Evolutionary conservation across 805 yeast genomes (phyloP).

Genomic region (Kluyveromyces starmeri): DNA sequence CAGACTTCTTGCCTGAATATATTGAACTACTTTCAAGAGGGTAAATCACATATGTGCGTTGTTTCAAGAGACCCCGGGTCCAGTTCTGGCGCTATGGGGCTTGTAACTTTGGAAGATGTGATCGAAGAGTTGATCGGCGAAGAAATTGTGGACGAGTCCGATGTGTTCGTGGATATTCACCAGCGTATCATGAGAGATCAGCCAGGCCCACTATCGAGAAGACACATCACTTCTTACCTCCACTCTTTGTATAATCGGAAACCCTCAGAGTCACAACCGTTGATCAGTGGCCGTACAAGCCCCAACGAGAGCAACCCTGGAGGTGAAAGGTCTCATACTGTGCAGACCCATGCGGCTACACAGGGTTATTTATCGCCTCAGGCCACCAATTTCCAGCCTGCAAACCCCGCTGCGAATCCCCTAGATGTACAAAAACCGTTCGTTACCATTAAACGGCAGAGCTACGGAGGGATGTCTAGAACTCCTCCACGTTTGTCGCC

Average conservation of each 20-base stretch:
- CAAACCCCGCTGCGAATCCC: conserved; percentile 63
- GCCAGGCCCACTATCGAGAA: conserved; percentile 67
- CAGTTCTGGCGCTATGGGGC: conserved; percentile 79
- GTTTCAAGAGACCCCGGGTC: conserved; percentile 82
- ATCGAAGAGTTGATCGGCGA: conserved; percentile 97
- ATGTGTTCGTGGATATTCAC: conserved; percentile 85
- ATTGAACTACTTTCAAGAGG: conserved; percentile 93
- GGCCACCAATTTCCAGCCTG: conserved; percentile 20
- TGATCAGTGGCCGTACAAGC: no score
- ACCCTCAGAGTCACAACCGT: conserved; percentile 16
- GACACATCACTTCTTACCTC: conserved; percentile 60
- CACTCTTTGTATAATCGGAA: conserved; percentile 47
- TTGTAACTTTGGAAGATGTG: conserved; percentile 91
- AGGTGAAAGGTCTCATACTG: background rate
- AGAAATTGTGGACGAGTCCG: conserved; percentile 94
- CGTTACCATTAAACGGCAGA: conserved; percentile 50
- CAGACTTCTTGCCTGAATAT: conserved; percentile 91
- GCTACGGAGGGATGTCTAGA: conserved; percentile 2
- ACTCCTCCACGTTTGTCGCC: conserved; percentile 1
- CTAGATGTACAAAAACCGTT: conserved; percentile 53
- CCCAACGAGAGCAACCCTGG: background rate
- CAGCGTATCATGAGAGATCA: conserved; percentile 70
- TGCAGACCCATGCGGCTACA: background rate
- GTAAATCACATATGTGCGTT: conserved; percentile 94
- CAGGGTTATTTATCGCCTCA: background rate